These are phyloP conservation scores for Cladorrhinum sp. DNA, from an alignment of 2,329 filamentous ascomycete species.

Conservation along the genomic window DNA sequence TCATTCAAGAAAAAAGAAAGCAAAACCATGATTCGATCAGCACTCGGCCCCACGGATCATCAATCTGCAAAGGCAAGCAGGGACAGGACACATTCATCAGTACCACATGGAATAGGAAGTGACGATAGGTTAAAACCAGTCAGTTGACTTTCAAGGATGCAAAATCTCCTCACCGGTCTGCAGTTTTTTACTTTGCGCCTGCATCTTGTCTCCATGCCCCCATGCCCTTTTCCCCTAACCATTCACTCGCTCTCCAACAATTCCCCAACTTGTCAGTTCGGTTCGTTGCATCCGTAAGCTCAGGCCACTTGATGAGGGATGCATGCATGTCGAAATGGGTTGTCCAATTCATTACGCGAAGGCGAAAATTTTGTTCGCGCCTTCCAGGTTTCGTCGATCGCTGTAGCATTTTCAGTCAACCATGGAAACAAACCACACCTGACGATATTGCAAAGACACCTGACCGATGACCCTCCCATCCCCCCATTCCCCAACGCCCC, in stretches of 20 bases:
- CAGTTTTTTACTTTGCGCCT: neutral
- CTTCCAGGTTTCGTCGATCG: conserved; percentile 20
- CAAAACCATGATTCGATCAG: no score
- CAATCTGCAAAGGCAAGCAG: neutral
- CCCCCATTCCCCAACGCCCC: neutral
- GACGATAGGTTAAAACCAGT: neutral
- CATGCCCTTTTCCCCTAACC: neutral
- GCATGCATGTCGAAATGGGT: neutral
- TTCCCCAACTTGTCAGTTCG: conserved; percentile 10
- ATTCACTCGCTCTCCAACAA: neutral
- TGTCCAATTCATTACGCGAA: conserved; percentile 18
- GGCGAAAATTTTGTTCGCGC: conserved; percentile 13
- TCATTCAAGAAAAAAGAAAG: no score
- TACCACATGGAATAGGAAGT: neutral
- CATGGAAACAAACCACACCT: conserved; percentile 22
- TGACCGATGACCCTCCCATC: neutral
- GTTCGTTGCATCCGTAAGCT: conserved; percentile 7
- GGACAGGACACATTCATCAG: neutral
- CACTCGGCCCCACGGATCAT: neutral
- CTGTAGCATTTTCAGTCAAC: conserved; percentile 25
- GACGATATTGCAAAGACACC: conserved; percentile 18
- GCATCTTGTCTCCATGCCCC: neutral
- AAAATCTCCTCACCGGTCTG: neutral
- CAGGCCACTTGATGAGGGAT: neutral
- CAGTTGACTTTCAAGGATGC: neutral